These are phyloP conservation scores for Eryngium alpinum DNA, from an alignment of 140 eudicot species.

Conservation along the genomic window DNA sequence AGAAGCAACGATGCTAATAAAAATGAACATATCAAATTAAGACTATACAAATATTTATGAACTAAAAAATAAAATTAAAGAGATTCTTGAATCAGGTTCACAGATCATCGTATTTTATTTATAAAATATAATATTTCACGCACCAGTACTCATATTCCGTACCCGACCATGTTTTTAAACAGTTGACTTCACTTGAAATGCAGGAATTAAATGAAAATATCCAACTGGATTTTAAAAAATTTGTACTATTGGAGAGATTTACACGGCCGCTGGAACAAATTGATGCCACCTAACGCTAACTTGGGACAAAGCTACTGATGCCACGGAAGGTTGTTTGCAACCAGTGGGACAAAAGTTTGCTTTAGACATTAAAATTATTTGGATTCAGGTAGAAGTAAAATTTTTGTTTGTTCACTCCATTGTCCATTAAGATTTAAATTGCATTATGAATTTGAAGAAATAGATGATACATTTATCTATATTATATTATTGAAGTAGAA, in stretches of 20 bases:
- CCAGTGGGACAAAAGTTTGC: conserved; percentile 30
- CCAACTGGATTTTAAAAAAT: neutral
- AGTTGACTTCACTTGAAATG: conserved; percentile 1
- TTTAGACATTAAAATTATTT: conserved; percentile 22
- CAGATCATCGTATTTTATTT: no score
- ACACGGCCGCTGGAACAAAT: conserved; percentile 18
- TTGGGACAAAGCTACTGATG: conserved; percentile 19
- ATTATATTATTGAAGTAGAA: no score
- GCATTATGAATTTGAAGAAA: no score
- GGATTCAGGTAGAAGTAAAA: conserved; percentile 10
- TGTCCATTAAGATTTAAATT: neutral
- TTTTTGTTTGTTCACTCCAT: neutral
- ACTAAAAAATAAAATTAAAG: no score
- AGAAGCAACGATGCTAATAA: no score
- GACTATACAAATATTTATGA: no score
- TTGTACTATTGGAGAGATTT: neutral
- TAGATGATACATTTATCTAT: no score
- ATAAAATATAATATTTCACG: no score
- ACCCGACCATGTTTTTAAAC: no score
- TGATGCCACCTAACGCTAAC: conserved; percentile 12
- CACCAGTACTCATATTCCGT: no score
- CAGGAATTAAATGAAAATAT: neutral
- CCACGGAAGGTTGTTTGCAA: conserved; percentile 40
- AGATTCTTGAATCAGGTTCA: no score
- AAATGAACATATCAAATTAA: no score